Base-by-base conservation (phyloP, 169 alveolate genomes). In the Plasmodium gaboni region DNA sequence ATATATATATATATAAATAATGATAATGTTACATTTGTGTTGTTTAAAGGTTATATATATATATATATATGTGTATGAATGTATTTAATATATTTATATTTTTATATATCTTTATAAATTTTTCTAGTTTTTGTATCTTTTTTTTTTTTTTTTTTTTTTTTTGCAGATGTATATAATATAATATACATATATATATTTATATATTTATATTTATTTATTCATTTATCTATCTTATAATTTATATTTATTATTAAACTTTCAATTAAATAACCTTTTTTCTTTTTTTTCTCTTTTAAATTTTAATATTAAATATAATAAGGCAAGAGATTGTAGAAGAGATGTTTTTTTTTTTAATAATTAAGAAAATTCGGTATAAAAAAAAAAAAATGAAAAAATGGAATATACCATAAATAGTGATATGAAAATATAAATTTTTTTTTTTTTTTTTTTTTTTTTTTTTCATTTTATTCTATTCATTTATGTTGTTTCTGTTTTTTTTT, bases 201-300 rank as follows among this genome's bases (percentile, higher is more conserved):
- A 12, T 55, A 7, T 15, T 12, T 48, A 10, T 55, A 53, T 53
- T 0, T 53, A 55, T 15, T 2, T 2, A 8, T 13, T 55, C 28
- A 55, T 55, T 55, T 15, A 9, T 38, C 9, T 38, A 38, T 38
- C 46, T 38, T 38, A 38, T 38, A 38, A 38, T 38, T 38, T 38
- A 38, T 71, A 48, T 24, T 17, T 51, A 22, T 71, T 71, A 48
- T 15, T 48, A 71, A 71, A 51, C 83, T 61, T 71, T 28, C 28
- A 71, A 71, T 71, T 71, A 71, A 67, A 46, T 67, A 67, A 71
- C 83, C 24, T 19, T 28, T 70, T 59, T 22, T 44, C 24, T n/a
- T 60, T 55, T 22, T 55, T n/a, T 55, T 38, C 7, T 38, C 46
- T 38, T 38, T 38, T 38, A 38, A 38, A 38, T 38, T 38, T 38